phyloP scores from a whole-genome alignment of 305 asterid genomes.

The Fraxinus velutina region DNA sequence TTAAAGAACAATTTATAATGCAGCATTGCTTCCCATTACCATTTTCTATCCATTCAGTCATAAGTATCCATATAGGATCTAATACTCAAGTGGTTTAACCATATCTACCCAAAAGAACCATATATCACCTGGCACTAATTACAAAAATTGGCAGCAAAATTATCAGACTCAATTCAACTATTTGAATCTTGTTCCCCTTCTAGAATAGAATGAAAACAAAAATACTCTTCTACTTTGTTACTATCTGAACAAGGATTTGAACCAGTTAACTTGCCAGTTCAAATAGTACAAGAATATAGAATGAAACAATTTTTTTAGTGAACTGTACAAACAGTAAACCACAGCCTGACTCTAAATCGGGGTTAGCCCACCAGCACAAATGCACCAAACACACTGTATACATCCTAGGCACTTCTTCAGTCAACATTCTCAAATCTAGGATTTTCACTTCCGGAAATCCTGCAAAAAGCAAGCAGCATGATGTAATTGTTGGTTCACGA shows the following conservation, averaged over 20 bases:
- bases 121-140: not conserved
- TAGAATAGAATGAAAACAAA: not conserved
- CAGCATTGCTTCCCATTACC: not conserved
- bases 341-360: constrained; percentile 5
- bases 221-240: not conserved
- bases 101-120: not conserved
- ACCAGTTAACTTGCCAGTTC: constrained; percentile 15
- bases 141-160: not conserved
- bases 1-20: too few species aligned
- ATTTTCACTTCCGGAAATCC: constrained; percentile 7
- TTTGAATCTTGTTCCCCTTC: not conserved
- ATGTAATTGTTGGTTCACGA: not conserved
- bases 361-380: constrained; percentile 11
- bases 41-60: not conserved
- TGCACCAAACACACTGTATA: constrained; percentile 14
- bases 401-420: constrained; percentile 16
- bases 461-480: not conserved
- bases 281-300: constrained; percentile 18
- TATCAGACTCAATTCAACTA: not conserved
- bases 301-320: constrained; percentile 22
- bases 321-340: constrained; percentile 24
- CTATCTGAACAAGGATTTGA: not conserved
- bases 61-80: not conserved
- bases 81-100: not conserved
- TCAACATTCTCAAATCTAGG: constrained; percentile 19